Conservation (phyloP, 306 rosid genomes). For the Corylus avellana region DNA sequence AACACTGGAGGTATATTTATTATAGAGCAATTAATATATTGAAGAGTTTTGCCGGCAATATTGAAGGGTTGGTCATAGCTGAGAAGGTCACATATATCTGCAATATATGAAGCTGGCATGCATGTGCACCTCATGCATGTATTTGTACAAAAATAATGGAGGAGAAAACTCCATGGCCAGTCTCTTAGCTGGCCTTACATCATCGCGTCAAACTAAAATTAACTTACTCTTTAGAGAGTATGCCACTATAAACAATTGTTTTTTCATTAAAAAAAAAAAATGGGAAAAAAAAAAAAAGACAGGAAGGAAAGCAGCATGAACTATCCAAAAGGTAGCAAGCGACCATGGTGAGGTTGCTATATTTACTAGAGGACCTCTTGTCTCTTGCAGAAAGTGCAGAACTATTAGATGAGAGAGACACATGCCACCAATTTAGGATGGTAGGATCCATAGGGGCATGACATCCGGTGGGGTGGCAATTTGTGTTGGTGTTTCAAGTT, state of each 20-base stretch:
- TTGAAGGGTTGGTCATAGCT: conserved; percentile 27
- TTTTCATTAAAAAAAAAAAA: background rate
- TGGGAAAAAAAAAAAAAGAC: background rate
- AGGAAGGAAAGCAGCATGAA: background rate
- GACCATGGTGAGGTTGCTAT: background rate
- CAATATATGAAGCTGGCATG: conserved; percentile 24
- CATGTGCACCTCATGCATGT: conserved; percentile 53
- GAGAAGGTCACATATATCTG: conserved; percentile 40
- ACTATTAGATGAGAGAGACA: background rate
- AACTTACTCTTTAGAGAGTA: background rate
- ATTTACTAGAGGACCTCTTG: background rate
- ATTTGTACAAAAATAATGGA: conserved; percentile 46
- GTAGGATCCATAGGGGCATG: too few relatives aligned
- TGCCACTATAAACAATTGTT: background rate
- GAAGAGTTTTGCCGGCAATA: conserved; percentile 21
- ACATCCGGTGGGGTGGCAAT: too few relatives aligned
- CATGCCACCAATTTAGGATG: conserved; percentile 11
- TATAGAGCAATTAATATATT: conserved; percentile 22
- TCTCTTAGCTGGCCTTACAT: conserved; percentile 54
- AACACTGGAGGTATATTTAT: conserved; percentile 34
- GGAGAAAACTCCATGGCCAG: conserved; percentile 19
- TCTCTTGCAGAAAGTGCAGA: too few relatives aligned
- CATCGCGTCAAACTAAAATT: conserved; percentile 29
- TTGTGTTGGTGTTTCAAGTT: too few relatives aligned
- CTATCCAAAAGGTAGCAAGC: background rate